Evolutionary conservation across 2,329 filamentous ascomycete genomes (phyloP).

Genomic region (Lasiodiplodia sp.): DNA sequence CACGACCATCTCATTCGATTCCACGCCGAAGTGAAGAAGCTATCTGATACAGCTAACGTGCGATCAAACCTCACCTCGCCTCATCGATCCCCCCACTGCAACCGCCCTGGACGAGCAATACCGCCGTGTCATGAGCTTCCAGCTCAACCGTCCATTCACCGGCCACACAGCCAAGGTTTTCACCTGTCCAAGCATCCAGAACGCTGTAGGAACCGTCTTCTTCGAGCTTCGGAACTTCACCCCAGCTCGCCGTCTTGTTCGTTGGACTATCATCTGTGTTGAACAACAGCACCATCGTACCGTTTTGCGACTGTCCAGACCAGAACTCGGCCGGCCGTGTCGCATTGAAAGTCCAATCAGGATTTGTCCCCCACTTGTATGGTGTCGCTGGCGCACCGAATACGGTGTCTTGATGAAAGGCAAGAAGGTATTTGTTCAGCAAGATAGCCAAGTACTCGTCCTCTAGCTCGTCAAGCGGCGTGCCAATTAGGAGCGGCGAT

Average conservation of each 20-base stretch:
- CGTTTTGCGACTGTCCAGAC: constrained; percentile 33
- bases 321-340: constrained; percentile 39
- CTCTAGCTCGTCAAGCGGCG: constrained; percentile 47
- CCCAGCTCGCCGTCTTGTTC: not conserved
- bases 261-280: not conserved
- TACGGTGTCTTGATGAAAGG: constrained; percentile 55
- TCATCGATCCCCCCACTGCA: not conserved
- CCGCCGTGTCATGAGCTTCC: constrained; percentile 35
- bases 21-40: too few relatives aligned
- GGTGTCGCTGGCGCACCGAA: constrained; percentile 50
- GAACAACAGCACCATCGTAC: not conserved
- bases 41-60: too few relatives aligned
- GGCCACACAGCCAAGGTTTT: constrained; percentile 32
- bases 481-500: constrained; percentile 53
- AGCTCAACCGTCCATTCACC: constrained; percentile 31
- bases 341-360: constrained; percentile 59
- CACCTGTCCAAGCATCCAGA: constrained; percentile 37
- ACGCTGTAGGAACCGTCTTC: constrained; percentile 32
- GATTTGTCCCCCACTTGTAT: constrained; percentile 59
- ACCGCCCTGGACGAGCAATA: constrained; percentile 27
- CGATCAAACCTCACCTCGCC: not conserved
- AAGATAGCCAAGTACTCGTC: constrained; percentile 50
- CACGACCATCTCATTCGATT: too few relatives aligned
- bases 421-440: constrained; percentile 51
- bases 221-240: not conserved